Base-by-base conservation (phyloP, 495 filamentous ascomycete genomes). In the Aspergillus diversus region DNA sequence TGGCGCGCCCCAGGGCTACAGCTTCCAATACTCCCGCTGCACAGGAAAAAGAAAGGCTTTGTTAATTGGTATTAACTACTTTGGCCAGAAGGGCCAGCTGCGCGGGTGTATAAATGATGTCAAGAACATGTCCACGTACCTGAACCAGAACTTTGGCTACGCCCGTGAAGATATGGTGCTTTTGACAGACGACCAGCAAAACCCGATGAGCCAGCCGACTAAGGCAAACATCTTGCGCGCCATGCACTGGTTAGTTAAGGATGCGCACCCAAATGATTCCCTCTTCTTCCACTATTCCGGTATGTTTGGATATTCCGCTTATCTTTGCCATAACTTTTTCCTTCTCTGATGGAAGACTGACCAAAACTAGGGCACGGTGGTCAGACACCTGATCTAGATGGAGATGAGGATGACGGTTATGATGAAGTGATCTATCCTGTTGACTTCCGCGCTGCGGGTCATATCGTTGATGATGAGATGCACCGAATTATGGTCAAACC, bases 221-320 rank as follows among this genome's bases (percentile, higher is more conserved):
- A 97, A 97, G 75, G 89, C 90, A 58, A 99, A 99, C 69, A 97
- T 99, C 59, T 77, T 99, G 32, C 86, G 96, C 17, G 95, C 95
- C 21, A 98, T 98, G 95, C 94, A 97, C 75, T 99, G 95, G 95
- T 80, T 99, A 33, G 92, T 98, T 42, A 97, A 97, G 76, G 94
- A 97, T 73, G 94, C 94, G 17, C 85, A 84, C 57, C 91, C 95
- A 0, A 96, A 97, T 71, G 95, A 99, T 70, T 97, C 95, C 12
- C 83, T 99, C 39, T 99, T 99, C 80, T 97, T 99, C 81, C 95
- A 99, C 74, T 99, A 97, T 73, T 98, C 95, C 31, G 94, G 92
- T 95, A 75, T 65, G 88, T 69, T 33, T 3, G n/a, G 21, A 34
- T 33, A 55, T 37, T 47, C 50, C 21, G 31, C 21, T 16, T 49